A percentile compares a stretch with the other conserved stretches of the same genome.
Evolutionary conservation across 805 yeast species (phyloP).

Genomic region (Starmerella stigmatis): DNA sequence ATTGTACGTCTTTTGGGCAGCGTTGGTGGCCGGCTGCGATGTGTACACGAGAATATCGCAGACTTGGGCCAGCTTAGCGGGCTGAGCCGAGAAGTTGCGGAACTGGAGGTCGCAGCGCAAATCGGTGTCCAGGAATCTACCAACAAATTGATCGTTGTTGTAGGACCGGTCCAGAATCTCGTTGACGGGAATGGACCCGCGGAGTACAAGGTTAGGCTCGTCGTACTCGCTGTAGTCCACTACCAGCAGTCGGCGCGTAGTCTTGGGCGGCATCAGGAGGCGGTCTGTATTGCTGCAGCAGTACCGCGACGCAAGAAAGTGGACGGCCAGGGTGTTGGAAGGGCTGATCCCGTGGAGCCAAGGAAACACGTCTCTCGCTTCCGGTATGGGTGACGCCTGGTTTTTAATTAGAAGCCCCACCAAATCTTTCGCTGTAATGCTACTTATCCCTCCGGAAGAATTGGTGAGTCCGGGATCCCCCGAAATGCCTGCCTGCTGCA

Average conservation of each 20-base stretch:
- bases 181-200: constrained; percentile 1
- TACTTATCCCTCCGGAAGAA: no score
- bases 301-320: constrained; percentile 28
- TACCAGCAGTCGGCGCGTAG: background rate
- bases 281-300: background rate
- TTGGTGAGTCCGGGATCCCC: no score
- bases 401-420: background rate
- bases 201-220: background rate
- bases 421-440: no score
- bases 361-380: constrained; percentile 64
- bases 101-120: constrained; percentile 27
- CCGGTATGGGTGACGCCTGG: no score
- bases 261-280: background rate
- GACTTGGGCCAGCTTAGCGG: constrained; percentile 62
- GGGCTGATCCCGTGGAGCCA: constrained; percentile 78
- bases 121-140: constrained; percentile 3
- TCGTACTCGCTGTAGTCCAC: constrained; percentile 1
- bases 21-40: constrained; percentile 29
- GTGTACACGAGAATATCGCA: constrained; percentile 74
- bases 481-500: no score
- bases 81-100: constrained; percentile 79
- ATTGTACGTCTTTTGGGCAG: background rate
- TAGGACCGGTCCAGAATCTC: background rate
- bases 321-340: constrained; percentile 45
- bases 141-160: background rate